Conservation (phyloP, 306 rosid species). For the Mimosa pudica region DNA sequence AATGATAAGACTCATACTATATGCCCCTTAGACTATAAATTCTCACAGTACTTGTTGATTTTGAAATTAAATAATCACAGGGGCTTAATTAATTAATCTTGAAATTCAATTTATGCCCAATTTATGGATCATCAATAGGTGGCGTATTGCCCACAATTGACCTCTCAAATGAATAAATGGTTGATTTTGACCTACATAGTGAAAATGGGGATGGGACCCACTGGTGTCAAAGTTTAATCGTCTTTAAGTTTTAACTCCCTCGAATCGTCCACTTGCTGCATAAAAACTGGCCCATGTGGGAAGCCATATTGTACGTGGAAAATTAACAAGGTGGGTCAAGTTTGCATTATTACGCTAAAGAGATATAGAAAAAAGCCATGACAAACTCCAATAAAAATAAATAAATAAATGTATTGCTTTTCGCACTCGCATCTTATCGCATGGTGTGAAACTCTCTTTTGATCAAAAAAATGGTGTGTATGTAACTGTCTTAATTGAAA, state of each 20-base stretch:
- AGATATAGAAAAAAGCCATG: neutral
- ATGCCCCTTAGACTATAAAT: no score
- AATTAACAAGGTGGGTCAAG: slow-evolving; percentile 35
- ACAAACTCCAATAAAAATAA: neutral
- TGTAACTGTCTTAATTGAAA: neutral
- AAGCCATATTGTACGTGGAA: slow-evolving; percentile 26
- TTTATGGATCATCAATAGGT: no score
- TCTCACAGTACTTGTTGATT: no score
- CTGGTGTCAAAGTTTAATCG: neutral
- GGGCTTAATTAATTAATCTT: no score
- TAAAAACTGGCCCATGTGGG: slow-evolving; percentile 29
- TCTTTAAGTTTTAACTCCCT: neutral
- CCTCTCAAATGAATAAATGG: neutral
- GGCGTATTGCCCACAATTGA: no score
- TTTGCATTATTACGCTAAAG: slow-evolving; percentile 33
- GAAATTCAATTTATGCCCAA: no score
- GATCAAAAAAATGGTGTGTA: neutral
- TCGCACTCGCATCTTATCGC: neutral
- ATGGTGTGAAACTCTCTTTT: no score
- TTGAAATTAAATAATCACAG: no score
- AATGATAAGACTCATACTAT: no score
- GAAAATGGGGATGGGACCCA: neutral
- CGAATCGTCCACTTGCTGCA: neutral
- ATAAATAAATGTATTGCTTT: neutral
- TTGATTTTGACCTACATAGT: neutral